These are phyloP conservation scores for Kodamaea kakaduensis DNA, from an alignment of 805 yeast species.

Conservation along the genomic window DNA sequence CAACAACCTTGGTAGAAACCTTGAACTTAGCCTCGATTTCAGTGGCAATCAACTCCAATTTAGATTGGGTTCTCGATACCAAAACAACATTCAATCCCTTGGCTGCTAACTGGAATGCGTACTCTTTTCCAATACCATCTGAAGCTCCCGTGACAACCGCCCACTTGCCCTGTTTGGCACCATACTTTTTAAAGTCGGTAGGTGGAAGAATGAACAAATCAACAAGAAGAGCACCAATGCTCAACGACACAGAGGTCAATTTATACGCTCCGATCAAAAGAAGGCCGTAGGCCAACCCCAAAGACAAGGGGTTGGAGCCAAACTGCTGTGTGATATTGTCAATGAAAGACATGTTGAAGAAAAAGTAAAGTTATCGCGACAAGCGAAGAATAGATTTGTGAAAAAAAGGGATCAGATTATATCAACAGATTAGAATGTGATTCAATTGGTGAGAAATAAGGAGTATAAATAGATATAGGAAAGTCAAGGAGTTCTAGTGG, in stretches of 20 bases:
- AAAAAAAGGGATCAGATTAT: no score
- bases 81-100: conserved; percentile 80
- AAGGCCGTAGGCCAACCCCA: conserved; percentile 25
- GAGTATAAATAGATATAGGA: no score
- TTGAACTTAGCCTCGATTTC: conserved; percentile 57
- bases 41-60: conserved; percentile 60
- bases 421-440: no score
- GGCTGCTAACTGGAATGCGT: conserved; percentile 76
- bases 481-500: no score
- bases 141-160: conserved; percentile 98
- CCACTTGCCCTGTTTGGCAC: conserved; percentile 73
- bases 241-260: conserved; percentile 47
- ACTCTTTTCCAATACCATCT: conserved; percentile 96
- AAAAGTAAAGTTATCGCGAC: not conserved
- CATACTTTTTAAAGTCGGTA: conserved; percentile 60
- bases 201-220: conserved; percentile 66
- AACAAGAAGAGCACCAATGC: conserved; percentile 49
- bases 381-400: conserved; percentile 1
- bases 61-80: conserved; percentile 78
- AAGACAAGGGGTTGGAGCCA: conserved; percentile 12
- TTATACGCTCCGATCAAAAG: conserved; percentile 63
- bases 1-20: conserved; percentile 62
- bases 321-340: conserved; percentile 10
- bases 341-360: conserved; percentile 7
- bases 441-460: no score